Base-by-base conservation (phyloP, 2,329 filamentous ascomycete species). In the Aureobasidium sp. region DNA sequence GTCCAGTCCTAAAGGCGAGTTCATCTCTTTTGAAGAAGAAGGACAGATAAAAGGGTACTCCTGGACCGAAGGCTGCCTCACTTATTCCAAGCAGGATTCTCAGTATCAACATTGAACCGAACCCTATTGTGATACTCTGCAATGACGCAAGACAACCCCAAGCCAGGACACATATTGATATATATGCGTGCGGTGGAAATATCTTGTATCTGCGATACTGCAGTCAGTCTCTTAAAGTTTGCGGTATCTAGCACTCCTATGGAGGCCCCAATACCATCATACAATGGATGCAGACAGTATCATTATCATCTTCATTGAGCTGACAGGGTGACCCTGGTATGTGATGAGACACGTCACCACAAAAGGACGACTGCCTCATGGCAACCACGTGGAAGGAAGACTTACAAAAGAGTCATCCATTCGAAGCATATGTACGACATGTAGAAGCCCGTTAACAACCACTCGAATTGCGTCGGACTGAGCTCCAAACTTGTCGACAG, bases 101-200 rank as follows among this genome's bases (percentile, higher is more conserved):
- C 85, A 94, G 59, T 81, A 89, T 26, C 80, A 86, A 32, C 80
- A 85, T 61, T 84, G 77, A 65, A 78, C 80, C 73, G 63, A 78
- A 81, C 5, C 73, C 76, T 3, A 72, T 76, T 7, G 71, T 70
- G 1, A 79, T 59, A 1, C 77, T 71, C 66, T 96, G 91, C 29
- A 93, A 77, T 9, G 88, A 91, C 1, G 91, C 90, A 15, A 88
- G 77, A 12, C 92, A 71, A 15, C 92, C 92, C 92, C 92, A 96
- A 2, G 85, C 85, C 39, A 88, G 77, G 15, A 96, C 90, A 65
- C 89, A 82, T 37, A 79, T 65, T 6, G 79, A 77, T 46, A 87
- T 84, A 70, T 87, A 87, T 60, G 85, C 80, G 67, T 86, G 84
- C 2, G 84, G 78, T 0, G 82, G 82, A 2, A 86, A 75, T 24